Evolutionary conservation across 176 grass and related monocot genomes (phyloP).

Genomic region (Triticum timopheevii): DNA sequence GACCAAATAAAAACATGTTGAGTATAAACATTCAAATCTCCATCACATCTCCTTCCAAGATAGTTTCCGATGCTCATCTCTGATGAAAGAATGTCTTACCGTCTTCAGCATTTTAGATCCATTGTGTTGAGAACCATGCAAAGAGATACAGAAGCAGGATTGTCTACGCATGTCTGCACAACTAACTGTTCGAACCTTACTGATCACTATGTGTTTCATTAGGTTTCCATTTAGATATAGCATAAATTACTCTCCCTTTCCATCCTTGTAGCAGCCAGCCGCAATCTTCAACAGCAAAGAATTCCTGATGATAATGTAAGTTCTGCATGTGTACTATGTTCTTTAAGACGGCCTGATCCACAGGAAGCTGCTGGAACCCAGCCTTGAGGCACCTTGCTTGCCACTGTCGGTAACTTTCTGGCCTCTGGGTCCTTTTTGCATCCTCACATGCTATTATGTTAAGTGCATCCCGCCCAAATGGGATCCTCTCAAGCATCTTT

Average conservation of each 20-base stretch:
- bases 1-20: background rate
- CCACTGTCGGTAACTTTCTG: too few species aligned
- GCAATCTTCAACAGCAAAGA: slow-evolving; percentile 39
- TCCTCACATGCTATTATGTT: too few species aligned
- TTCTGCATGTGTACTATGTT: slow-evolving; percentile 2
- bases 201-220: background rate
- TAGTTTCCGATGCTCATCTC: background rate
- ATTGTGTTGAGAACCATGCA: background rate
- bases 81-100: background rate
- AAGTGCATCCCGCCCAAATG: too few species aligned
- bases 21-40: too few species aligned
- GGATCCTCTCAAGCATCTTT: too few species aligned
- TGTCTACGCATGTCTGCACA: background rate
- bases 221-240: slow-evolving; percentile 47
- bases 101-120: background rate
- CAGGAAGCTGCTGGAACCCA: too few species aligned
- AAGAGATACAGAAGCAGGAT: too few species aligned
- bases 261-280: slow-evolving; percentile 54
- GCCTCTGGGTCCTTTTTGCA: background rate
- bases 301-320: slow-evolving; percentile 44
- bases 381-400: too few species aligned
- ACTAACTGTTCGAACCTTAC: background rate
- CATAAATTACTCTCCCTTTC: slow-evolving; percentile 45
- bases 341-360: too few species aligned
- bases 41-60: too few species aligned